Percentiles rank a stretch among this genome's conserved stretches.
phyloP scores from a whole-genome alignment of 2,329 filamentous ascomycete species.

The Stagonosporopsis tanaceti region DNA sequence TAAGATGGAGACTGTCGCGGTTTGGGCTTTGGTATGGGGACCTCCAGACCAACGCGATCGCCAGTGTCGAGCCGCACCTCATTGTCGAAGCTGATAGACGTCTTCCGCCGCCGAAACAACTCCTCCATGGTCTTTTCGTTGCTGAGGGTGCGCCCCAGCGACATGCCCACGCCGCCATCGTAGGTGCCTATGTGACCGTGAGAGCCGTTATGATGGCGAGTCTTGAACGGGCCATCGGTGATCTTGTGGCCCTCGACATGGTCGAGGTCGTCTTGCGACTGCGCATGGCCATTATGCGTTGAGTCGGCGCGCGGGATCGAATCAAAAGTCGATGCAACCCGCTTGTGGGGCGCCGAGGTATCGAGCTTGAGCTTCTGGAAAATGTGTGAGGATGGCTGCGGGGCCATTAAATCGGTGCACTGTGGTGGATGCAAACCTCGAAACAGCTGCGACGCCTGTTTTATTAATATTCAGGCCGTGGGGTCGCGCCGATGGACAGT shows the following conservation, averaged over 20 bases:
- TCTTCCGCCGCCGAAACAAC: slow-evolving; percentile 44
- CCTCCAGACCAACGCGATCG: slow-evolving; percentile 47
- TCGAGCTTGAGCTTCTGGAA: slow-evolving; percentile 55
- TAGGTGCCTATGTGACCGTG: slow-evolving; percentile 29
- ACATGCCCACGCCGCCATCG: slow-evolving; percentile 29
- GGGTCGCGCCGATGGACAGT: slow-evolving; percentile 34
- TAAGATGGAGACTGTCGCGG: slow-evolving; percentile 30
- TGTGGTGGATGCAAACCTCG: slow-evolving; percentile 48
- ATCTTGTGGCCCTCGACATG: slow-evolving; percentile 30
- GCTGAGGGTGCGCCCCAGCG: slow-evolving; percentile 32
- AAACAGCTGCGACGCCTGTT: slow-evolving; percentile 17
- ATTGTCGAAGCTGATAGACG: slow-evolving; percentile 53
- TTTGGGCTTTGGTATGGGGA: slow-evolving; percentile 47
- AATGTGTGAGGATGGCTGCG: slow-evolving; percentile 49
- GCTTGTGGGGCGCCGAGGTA: slow-evolving; percentile 46
- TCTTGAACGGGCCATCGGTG: slow-evolving; percentile 28
- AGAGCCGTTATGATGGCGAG: slow-evolving; percentile 26
- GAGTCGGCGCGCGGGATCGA: slow-evolving; percentile 44
- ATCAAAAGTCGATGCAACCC: slow-evolving; percentile 48
- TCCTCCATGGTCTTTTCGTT: slow-evolving; percentile 39
- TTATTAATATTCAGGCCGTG: slow-evolving; percentile 43
- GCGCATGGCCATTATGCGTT: slow-evolving; percentile 31
- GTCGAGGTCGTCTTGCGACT: slow-evolving; percentile 34
- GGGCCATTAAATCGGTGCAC: slow-evolving; percentile 50
- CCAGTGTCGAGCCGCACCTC: slow-evolving; percentile 53